Conservation (phyloP, 2,329 filamentous ascomycete species). For the Teratosphaeria destructans region DNA sequence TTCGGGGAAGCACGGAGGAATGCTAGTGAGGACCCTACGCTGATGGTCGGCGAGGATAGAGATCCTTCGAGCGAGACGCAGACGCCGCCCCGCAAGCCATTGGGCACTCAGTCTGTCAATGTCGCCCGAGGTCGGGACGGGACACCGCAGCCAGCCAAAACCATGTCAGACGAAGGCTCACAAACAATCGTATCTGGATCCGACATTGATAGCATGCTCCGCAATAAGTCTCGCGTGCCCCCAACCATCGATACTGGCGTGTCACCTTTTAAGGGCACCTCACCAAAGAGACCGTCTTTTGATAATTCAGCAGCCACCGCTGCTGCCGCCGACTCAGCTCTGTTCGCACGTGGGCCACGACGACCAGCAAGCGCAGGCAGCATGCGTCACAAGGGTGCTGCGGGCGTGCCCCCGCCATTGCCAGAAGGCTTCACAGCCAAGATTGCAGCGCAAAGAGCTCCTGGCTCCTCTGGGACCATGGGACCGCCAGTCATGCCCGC, state of each 20-base stretch:
- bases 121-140: background rate
- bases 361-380: constrained; percentile 69
- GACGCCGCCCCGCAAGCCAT: background rate
- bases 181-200: constrained; percentile 78
- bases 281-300: constrained; percentile 6
- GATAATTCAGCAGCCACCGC: constrained; percentile 6
- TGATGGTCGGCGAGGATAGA: constrained; percentile 13
- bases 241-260: constrained; percentile 8
- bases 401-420: constrained; percentile 48
- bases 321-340: constrained; percentile 10
- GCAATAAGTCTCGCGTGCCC: constrained; percentile 34
- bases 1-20: constrained; percentile 8
- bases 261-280: constrained; percentile 9
- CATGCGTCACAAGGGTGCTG: constrained; percentile 39
- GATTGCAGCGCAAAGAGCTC: constrained; percentile 56
- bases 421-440: constrained; percentile 73
- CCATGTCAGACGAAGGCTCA: constrained; percentile 54
- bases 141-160: constrained; percentile 6
- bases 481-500: constrained; percentile 76
- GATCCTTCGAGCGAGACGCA: background rate
- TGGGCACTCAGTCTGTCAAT: background rate
- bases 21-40: constrained; percentile 9
- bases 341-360: constrained; percentile 11
- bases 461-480: constrained; percentile 48
- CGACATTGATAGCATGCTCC: constrained; percentile 67